Base-by-base conservation (phyloP, 78 protist genomes). In the Cyanophora paradoxa region DNA sequence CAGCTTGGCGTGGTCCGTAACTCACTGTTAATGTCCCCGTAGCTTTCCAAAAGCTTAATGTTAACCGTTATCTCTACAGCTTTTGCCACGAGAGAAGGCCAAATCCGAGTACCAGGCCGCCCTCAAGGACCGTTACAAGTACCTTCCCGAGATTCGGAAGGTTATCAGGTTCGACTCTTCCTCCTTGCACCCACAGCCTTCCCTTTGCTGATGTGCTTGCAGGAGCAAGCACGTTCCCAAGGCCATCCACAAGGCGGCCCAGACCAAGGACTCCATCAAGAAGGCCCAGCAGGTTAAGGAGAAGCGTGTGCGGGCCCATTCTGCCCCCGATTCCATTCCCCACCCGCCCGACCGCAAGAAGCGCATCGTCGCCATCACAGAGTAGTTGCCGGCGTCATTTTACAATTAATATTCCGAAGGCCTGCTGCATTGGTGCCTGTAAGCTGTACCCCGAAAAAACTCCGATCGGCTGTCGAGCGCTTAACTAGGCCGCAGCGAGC, bases 141-240 rank as follows among this genome's bases (percentile, higher is more conserved):
- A 80, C 42, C 6, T 72, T 20, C 71, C 57, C 50, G 78, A 57
- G 20, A 22, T 79, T 10, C 13, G 40, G 17, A 58, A 62, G 26
- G 67, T 66, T 42, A 34, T 8, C 54, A 5, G 3, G 30, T n/a
- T n/a, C n/a, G n/a, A n/a, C 22, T 33, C 46, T 14, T 40, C 31
- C 20, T 40, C 48, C 26, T 11, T 4, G 7, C n/a, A 31, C 59
- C 54, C 37, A 19, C 73, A n/a, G 19, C 3, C 46, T 40, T 58
- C 2, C 65, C 6, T 19, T 26, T 30, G n/a, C 52, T 44, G 52
- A 16, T 44, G 52, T 13, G 52, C n/a, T 44, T 44, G 52, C n/a
- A 44, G 52, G 52, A 44, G 52, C 52, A 16, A 13, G 52, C 84
- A 72, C 63, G 33, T 79, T 42, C 84, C 84, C 41, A 65, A 66